Evolutionary conservation across 1,284 basidiomycete species (phyloP).

Genomic region (Grifola frondosa): DNA sequence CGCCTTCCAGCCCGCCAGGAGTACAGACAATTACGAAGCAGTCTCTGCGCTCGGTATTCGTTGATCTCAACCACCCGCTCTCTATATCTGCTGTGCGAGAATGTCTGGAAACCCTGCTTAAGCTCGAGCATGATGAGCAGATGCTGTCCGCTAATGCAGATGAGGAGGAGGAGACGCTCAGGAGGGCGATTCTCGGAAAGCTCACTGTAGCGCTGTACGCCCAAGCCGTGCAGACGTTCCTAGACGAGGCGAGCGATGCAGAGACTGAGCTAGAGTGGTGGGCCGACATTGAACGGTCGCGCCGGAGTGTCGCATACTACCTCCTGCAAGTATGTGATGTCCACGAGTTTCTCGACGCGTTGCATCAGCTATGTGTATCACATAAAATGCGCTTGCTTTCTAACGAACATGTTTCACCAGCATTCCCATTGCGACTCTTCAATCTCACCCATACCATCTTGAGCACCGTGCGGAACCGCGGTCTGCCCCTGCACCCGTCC

Average conservation of each 20-base stretch:
- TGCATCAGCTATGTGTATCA: background rate
- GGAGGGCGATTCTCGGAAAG: conserved; percentile 39
- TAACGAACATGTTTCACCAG: conserved; percentile 34
- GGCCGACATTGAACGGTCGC: conserved; percentile 61
- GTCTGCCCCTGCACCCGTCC: conserved; percentile 49
- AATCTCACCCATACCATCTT: conserved; percentile 44
- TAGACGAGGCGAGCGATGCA: conserved; percentile 60
- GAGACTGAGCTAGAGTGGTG: conserved; percentile 79
- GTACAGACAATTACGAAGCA: conserved; percentile 22
- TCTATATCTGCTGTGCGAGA: conserved; percentile 16
- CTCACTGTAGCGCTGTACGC: conserved; percentile 59
- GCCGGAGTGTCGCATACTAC: conserved; percentile 49
- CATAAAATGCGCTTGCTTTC: background rate
- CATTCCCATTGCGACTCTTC: conserved; percentile 55
- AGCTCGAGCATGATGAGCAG: conserved; percentile 18
- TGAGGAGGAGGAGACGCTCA: conserved; percentile 30
- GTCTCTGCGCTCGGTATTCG: conserved; percentile 26
- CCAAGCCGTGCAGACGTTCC: conserved; percentile 52
- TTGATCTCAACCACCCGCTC: conserved; percentile 28
- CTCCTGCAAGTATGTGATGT: conserved; percentile 62
- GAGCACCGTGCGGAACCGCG: conserved; percentile 42
- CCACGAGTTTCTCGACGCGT: conserved; percentile 3
- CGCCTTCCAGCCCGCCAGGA: conserved; percentile 9
- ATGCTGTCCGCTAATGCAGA: conserved; percentile 15
- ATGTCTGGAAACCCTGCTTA: conserved; percentile 24